These are phyloP conservation scores for Nemania sp. DNA, from an alignment of 2,329 filamentous ascomycete genomes.

Conservation along the genomic window DNA sequence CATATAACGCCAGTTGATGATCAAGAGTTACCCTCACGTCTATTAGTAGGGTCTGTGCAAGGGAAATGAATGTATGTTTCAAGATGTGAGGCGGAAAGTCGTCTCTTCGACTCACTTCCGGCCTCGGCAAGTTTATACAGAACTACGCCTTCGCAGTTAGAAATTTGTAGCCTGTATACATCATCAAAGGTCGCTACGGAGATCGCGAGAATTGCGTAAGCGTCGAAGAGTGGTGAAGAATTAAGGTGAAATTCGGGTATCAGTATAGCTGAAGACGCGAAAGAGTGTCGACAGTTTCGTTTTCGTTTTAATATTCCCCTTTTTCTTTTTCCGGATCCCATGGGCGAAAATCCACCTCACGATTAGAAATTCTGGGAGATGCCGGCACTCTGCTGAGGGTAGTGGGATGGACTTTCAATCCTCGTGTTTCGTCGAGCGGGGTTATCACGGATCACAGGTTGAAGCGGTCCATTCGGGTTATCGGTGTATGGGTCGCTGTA, in stretches of 20 bases:
- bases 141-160: conserved; percentile 3
- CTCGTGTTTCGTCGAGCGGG: conserved; percentile 91
- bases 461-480: conserved; percentile 58
- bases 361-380: conserved; percentile 95
- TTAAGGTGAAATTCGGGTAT: conserved; percentile 34
- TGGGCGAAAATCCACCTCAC: not conserved
- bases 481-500: conserved; percentile 70
- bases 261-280: conserved; percentile 24
- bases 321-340: not conserved
- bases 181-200: not conserved
- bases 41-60: conserved; percentile 11
- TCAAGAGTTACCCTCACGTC: not conserved
- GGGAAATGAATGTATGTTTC: conserved; percentile 18
- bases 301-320: conserved; percentile 4
- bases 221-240: conserved; percentile 10
- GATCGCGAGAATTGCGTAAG: conserved; percentile 9
- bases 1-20: conserved; percentile 1
- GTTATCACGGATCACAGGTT: conserved; percentile 93
- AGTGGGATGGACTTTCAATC: conserved; percentile 91
- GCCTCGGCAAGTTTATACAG: conserved; percentile 1
- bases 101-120: conserved; percentile 1
- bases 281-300: conserved; percentile 13
- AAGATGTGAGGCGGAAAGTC: conserved; percentile 3
- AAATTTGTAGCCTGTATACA: conserved; percentile 21
- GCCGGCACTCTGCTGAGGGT: conserved; percentile 91